Percentiles rank a stretch among this genome's conserved stretches.
phyloP scores from a whole-genome alignment of 1,284 basidiomycete species.

The Ustilago shanxiensis region DNA sequence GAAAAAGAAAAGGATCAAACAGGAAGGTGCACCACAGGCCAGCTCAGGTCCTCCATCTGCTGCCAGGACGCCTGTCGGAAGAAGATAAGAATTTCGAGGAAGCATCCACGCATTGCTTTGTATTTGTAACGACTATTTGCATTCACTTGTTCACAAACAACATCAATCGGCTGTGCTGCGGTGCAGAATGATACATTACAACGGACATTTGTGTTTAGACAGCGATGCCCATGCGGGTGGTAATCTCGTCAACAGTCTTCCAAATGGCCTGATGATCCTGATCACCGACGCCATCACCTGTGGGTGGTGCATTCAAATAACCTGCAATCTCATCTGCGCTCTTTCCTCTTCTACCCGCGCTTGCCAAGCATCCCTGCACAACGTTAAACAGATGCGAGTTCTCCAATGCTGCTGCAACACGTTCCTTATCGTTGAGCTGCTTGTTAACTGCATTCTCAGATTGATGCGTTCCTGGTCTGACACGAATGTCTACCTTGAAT shows the following conservation, averaged over 20 bases:
- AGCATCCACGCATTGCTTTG: not conserved
- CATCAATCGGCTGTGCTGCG: not conserved
- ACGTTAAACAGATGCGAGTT: slow-evolving; percentile 88
- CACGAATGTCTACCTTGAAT: slow-evolving; percentile 93
- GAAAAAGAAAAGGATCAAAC: slow-evolving; percentile 43
- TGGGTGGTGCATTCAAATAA: slow-evolving; percentile 28
- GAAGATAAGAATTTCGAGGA: slow-evolving; percentile 10
- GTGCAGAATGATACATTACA: no score
- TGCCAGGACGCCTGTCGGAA: slow-evolving; percentile 24
- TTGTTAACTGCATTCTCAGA: slow-evolving; percentile 96
- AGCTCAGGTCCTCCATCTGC: slow-evolving; percentile 23
- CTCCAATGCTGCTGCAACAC: slow-evolving; percentile 95
- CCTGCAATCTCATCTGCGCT: slow-evolving; percentile 38
- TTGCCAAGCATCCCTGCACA: slow-evolving; percentile 85
- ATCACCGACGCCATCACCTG: slow-evolving; percentile 13
- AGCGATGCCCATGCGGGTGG: slow-evolving; percentile 39
- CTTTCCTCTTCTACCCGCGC: slow-evolving; percentile 72
- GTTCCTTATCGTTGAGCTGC: slow-evolving; percentile 98
- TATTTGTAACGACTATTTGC: slow-evolving; percentile 7
- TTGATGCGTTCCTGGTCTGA: slow-evolving; percentile 95
- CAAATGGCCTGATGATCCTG: slow-evolving; percentile 40
- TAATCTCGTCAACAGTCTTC: slow-evolving; percentile 54
- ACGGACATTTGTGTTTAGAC: slow-evolving; percentile 10
- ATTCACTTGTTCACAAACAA: not conserved
- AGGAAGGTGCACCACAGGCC: slow-evolving; percentile 5